Evolutionary conservation across 2,329 filamentous ascomycete species (phyloP).

Genomic region (Emergomyces pasteurianus): DNA sequence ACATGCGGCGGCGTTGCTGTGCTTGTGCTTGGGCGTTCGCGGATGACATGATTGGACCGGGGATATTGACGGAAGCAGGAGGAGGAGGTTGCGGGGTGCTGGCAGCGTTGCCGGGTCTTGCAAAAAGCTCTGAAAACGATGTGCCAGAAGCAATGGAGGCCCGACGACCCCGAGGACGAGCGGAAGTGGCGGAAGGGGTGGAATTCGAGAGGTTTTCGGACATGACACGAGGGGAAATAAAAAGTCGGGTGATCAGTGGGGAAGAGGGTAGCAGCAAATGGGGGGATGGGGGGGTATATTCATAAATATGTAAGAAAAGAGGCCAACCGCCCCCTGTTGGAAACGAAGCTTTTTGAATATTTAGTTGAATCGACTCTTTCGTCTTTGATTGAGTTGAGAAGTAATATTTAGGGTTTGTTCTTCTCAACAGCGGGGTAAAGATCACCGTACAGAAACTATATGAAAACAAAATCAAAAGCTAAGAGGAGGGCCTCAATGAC

Average conservation of each 20-base stretch:
- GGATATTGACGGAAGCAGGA: conserved; percentile 39
- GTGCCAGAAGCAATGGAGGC: conserved; percentile 34
- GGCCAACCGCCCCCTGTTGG: no score
- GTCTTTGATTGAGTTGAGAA: no score
- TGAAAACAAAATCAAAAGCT: background rate
- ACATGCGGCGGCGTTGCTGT: conserved; percentile 51
- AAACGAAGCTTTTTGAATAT: no score
- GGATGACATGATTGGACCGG: conserved; percentile 24
- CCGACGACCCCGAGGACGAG: conserved; percentile 30
- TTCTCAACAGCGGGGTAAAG: background rate
- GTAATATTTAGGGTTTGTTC: background rate
- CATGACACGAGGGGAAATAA: conserved; percentile 21
- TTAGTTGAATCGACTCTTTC: no score
- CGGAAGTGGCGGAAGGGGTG: conserved; percentile 27
- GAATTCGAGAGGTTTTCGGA: conserved; percentile 30
- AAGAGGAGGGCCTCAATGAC: background rate
- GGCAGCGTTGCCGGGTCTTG: conserved; percentile 16
- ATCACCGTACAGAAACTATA: background rate
- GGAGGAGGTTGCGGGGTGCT: conserved; percentile 28
- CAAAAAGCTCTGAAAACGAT: conserved; percentile 30
- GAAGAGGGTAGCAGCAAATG: background rate
- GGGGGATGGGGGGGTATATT: no score
- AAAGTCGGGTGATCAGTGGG: background rate
- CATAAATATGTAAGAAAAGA: no score
- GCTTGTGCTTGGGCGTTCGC: conserved; percentile 42